Evolutionary conservation across 306 rosid species (phyloP).

Genomic region (Dalbergia cultrata): DNA sequence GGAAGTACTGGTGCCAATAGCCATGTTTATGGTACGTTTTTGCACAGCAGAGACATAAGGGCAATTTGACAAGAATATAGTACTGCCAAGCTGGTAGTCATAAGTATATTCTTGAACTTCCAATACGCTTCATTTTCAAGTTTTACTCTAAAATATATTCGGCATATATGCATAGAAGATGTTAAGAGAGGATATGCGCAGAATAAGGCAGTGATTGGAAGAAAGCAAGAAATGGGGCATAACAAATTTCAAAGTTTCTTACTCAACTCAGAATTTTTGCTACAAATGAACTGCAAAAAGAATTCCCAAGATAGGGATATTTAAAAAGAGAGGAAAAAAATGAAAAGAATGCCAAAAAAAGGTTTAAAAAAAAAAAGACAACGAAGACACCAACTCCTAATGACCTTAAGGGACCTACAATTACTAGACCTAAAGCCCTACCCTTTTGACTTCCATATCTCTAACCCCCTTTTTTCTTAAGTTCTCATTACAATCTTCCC

Average conservation of each 20-base stretch:
- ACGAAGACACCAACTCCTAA: slow-evolving; percentile 62
- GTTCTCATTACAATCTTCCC: slow-evolving; percentile 64
- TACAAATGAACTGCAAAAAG: slow-evolving; percentile 99
- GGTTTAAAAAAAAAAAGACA: slow-evolving; percentile 38
- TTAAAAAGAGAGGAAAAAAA: slow-evolving; percentile 43
- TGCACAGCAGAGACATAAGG: slow-evolving; percentile 24
- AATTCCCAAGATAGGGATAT: slow-evolving; percentile 76
- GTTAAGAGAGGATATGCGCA: slow-evolving; percentile 1
- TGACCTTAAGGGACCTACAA: slow-evolving; percentile 59
- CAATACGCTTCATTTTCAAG: slow-evolving; percentile 25
- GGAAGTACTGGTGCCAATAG: slow-evolving; percentile 24
- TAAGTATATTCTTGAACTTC: slow-evolving; percentile 25
- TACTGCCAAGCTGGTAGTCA: not conserved
- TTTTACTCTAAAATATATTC: not conserved
- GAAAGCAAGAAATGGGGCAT: slow-evolving; percentile 38
- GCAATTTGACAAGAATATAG: slow-evolving; percentile 41
- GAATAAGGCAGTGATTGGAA: slow-evolving; percentile 1
- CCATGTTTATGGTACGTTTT: slow-evolving; percentile 34
- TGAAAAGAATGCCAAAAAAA: slow-evolving; percentile 64
- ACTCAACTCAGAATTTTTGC: slow-evolving; percentile 76
- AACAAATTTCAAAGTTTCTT: slow-evolving; percentile 66
- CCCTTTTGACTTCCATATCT: slow-evolving; percentile 66
- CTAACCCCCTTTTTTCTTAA: slow-evolving; percentile 54
- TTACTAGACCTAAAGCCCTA: slow-evolving; percentile 75
- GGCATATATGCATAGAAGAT: not conserved